Evolutionary conservation across 352 stramenopile genomes (phyloP).

Genomic region (Phytophthora idaei): DNA sequence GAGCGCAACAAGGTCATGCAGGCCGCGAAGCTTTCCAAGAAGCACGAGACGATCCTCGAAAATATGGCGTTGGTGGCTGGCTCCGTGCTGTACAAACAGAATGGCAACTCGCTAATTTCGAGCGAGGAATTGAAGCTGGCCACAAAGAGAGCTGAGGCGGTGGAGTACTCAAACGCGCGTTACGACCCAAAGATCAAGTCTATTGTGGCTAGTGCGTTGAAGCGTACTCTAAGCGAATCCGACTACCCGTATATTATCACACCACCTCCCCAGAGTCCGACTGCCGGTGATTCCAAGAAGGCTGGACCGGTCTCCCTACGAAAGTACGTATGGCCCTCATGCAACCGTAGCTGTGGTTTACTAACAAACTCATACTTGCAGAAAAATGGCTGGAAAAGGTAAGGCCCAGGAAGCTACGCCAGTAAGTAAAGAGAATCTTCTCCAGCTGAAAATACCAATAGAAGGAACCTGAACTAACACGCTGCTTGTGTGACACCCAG

Average conservation of each 20-base stretch:
- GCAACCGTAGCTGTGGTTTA: not conserved
- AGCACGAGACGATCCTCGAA: constrained; percentile 61
- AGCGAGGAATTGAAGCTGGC: constrained; percentile 72
- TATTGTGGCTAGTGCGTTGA: constrained; percentile 63
- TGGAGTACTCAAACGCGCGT: constrained; percentile 83
- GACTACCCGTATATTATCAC: constrained; percentile 88
- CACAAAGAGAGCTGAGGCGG: constrained; percentile 57
- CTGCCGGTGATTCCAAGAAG: constrained; percentile 55
- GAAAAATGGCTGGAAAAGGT: constrained; percentile 44
- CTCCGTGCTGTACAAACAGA: constrained; percentile 63
- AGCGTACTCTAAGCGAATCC: constrained; percentile 61
- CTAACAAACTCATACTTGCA: constrained; percentile 22
- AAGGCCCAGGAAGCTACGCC: constrained; percentile 28
- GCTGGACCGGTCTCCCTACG: constrained; percentile 64
- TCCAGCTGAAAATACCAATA: not conserved
- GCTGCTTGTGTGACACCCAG: constrained; percentile 21
- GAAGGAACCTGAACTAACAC: no score
- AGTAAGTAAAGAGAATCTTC: constrained; percentile 11
- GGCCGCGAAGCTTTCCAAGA: constrained; percentile 79
- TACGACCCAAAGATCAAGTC: constrained; percentile 79
- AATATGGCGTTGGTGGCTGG: constrained; percentile 75
- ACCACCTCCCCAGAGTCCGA: constrained; percentile 52
- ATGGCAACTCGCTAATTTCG: constrained; percentile 59
- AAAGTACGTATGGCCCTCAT: constrained; percentile 53
- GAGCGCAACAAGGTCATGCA: constrained; percentile 89